Conservation (phyloP, 208 protist genomes). For the Leishmania amazonensis region DNA sequence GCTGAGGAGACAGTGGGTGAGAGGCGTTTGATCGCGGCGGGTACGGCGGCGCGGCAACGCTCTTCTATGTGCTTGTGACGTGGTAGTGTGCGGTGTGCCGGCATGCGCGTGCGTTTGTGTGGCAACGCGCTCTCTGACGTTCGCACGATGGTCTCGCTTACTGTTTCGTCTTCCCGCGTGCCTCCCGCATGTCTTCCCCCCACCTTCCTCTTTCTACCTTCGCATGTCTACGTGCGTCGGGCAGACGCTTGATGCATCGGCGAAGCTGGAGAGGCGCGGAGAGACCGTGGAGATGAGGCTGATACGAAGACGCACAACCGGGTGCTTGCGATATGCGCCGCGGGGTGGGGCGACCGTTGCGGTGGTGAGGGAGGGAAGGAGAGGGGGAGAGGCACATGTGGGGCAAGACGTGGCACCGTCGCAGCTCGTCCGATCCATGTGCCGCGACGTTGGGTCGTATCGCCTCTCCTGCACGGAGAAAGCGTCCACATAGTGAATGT, state of each 20-base stretch:
- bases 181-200: background rate
- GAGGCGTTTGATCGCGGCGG: background rate
- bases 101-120: background rate
- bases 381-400: background rate
- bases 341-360: background rate
- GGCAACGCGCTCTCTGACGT: background rate
- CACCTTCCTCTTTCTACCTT: background rate
- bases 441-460: background rate
- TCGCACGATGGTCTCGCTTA: too few relatives aligned
- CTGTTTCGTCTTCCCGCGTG: too few relatives aligned
- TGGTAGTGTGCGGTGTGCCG: background rate
- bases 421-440: too few relatives aligned
- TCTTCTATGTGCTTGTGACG: background rate
- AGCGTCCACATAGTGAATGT: background rate
- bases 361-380: background rate
- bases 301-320: background rate
- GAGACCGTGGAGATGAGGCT: too few relatives aligned
- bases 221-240: background rate
- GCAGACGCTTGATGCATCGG: background rate
- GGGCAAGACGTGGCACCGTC: background rate
- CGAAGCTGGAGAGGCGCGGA: background rate
- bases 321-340: background rate
- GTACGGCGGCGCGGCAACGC: background rate
- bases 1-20: slow-evolving; percentile 15
- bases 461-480: background rate